Percentiles rank a stretch among this genome's conserved stretches.
phyloP scores from a whole-genome alignment of 2,329 filamentous ascomycete species.

The Aspergillus tubingensis region DNA sequence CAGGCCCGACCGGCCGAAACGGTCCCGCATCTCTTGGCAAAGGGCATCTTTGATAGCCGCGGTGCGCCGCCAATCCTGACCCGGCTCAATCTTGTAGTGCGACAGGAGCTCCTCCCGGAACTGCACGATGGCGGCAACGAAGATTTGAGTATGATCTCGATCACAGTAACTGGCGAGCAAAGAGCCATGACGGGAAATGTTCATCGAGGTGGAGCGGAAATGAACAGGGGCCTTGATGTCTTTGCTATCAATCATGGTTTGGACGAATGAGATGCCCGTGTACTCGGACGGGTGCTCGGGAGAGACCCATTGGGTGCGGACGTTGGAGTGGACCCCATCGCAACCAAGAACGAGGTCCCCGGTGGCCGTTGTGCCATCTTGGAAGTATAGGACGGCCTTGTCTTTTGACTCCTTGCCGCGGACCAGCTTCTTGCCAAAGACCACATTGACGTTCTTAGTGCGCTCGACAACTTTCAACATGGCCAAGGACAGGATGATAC shows the following conservation, averaged over 20 bases:
- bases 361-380: slow-evolving; percentile 36
- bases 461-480: slow-evolving; percentile 44
- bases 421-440: slow-evolving; percentile 46
- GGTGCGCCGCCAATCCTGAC: slow-evolving; percentile 39
- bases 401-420: slow-evolving; percentile 36
- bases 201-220: slow-evolving; percentile 44
- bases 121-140: slow-evolving; percentile 40
- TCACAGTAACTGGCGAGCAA: slow-evolving; percentile 41
- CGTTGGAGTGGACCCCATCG: slow-evolving; percentile 44
- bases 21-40: slow-evolving; percentile 36
- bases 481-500: slow-evolving; percentile 44
- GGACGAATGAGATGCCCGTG: slow-evolving; percentile 43
- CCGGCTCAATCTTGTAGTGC: slow-evolving; percentile 23
- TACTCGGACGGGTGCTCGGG: slow-evolving; percentile 38
- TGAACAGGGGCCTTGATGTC: slow-evolving; percentile 28
- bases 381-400: slow-evolving; percentile 39
- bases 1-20: slow-evolving; percentile 39
- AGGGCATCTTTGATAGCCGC: slow-evolving; percentile 38
- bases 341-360: slow-evolving; percentile 44
- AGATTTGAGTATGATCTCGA: slow-evolving; percentile 35
- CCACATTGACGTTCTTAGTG: slow-evolving; percentile 38
- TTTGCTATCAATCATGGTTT: slow-evolving; percentile 34
- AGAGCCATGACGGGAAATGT: slow-evolving; percentile 38
- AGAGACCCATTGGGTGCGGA: slow-evolving; percentile 38
- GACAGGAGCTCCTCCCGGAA: slow-evolving; percentile 31